Evolutionary conservation across 1,139 yeast species (phyloP), one percentile per base, ranked within the genome.

Genomic region (Candida neerlandica): DNA sequence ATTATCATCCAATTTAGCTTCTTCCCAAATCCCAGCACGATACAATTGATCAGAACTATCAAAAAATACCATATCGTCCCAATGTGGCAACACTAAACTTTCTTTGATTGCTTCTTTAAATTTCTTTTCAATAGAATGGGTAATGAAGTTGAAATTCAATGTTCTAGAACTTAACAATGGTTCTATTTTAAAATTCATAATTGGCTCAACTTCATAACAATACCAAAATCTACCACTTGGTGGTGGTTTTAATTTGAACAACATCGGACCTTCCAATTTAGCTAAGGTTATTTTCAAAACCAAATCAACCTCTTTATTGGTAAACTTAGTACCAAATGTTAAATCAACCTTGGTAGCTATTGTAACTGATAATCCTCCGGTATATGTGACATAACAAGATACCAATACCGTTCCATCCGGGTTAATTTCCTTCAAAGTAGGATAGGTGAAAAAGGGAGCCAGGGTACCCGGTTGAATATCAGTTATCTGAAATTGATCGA

Each of bases 201-300:
- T 74, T 0, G 99, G 99, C 77, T 86, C 90, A 6, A 77, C 67
- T 56, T 85, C 90, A 65, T 91, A 94, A 1, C 90, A 82, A 62
- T 90, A 94, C 99, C 99, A 94, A 1, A 94, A 61, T 58, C 98
- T 77, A 52, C 84, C 85, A 3, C 96, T 85, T 12, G 99, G 98
- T 0, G 97, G 96, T 0, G 96, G 90, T 62, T 94, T 94, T 40
- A 92, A 66, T 47, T 80, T 74, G 27, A 92, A 62, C 0, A 87
- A 64, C 55, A 92, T 56, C 1, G 89, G 87, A 0, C 99, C 99
- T 49, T 86, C 84, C 4, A 94, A 59, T 57, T 78, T 82, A 47
- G 80, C 80, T 41, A 91, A 68, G 0, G 86, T 83, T 0, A 91
- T 84, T n/a, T 89, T 82, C 48, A 94, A 70, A 15, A 87, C 77